These are phyloP conservation scores for Collybiopsis luxurians DNA, from an alignment of 768 basidiomycete genomes.

Conservation along the genomic window DNA sequence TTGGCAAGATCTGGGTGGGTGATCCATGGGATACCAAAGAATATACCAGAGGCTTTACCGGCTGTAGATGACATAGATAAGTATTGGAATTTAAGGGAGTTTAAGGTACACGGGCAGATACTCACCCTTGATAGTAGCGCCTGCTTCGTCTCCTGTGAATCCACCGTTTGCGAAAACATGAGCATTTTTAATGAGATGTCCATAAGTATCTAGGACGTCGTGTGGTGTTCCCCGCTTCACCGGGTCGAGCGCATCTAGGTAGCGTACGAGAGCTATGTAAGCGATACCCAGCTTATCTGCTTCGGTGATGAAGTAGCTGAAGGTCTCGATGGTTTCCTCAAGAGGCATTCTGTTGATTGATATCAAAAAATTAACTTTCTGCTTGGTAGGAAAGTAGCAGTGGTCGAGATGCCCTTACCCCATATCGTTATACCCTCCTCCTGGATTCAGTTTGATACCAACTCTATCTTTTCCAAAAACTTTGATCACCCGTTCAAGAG, in stretches of 20 bases:
- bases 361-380: too few relatives aligned
- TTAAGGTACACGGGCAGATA: too few relatives aligned
- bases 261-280: background rate
- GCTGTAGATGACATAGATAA: background rate
- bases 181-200: constrained; percentile 19
- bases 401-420: constrained; percentile 15
- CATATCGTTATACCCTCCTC: constrained; percentile 32
- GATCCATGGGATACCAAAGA: constrained; percentile 23
- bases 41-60: constrained; percentile 18
- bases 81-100: background rate
- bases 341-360: constrained; percentile 35
- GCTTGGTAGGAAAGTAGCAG: background rate
- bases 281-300: constrained; percentile 33
- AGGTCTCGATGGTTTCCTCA: constrained; percentile 41
- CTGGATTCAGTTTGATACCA: constrained; percentile 15
- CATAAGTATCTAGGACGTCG: constrained; percentile 25
- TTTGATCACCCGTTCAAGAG: constrained; percentile 25
- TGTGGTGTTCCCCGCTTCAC: constrained; percentile 20
- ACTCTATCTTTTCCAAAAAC: constrained; percentile 30
- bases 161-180: constrained; percentile 22
- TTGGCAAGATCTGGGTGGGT: constrained; percentile 25
- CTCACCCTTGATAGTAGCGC: constrained; percentile 9
- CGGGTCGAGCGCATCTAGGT: background rate
- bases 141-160: constrained; percentile 20
- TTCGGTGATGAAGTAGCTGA: constrained; percentile 37